phyloP scores from a whole-genome alignment of 331 rosid genomes.

The Erythrophleum ivorense region DNA sequence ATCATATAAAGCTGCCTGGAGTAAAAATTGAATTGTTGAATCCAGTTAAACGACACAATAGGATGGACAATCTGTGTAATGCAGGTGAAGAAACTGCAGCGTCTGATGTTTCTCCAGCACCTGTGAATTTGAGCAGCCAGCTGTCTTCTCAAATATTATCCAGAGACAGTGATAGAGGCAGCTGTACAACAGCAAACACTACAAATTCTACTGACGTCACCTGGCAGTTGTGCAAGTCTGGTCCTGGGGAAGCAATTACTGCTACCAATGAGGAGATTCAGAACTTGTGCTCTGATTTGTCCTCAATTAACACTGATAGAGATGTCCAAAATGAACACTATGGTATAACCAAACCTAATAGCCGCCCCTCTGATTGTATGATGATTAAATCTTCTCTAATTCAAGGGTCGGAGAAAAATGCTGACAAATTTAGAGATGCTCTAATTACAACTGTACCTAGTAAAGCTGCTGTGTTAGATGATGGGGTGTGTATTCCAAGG shows the following conservation, averaged over 20 bases:
- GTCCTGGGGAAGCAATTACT: slow-evolving; percentile 47
- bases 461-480: slow-evolving; percentile 41
- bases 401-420: slow-evolving; percentile 49
- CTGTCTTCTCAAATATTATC: slow-evolving; percentile 47
- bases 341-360: slow-evolving; percentile 45
- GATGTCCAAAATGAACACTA: slow-evolving; percentile 45
- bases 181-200: slow-evolving; percentile 37
- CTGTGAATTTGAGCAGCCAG: slow-evolving; percentile 47
- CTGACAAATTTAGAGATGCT: slow-evolving; percentile 51
- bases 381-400: slow-evolving; percentile 44
- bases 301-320: slow-evolving; percentile 54
- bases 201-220: slow-evolving; percentile 41
- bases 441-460: slow-evolving; percentile 36
- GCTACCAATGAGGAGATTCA: slow-evolving; percentile 53
- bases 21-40: slow-evolving; percentile 48
- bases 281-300: slow-evolving; percentile 55
- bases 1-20: slow-evolving; percentile 40
- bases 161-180: slow-evolving; percentile 52
- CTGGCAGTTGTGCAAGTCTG: slow-evolving; percentile 45
- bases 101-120: slow-evolving; percentile 49
- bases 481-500: slow-evolving; percentile 45
- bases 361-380: slow-evolving; percentile 48
- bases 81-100: slow-evolving; percentile 46
- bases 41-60: slow-evolving; percentile 47
- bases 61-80: slow-evolving; percentile 46